Evolutionary conservation across 208 protist genomes (phyloP), one percentile per base, ranked within the genome.

Genomic region (Trypanosoma boissoni): DNA sequence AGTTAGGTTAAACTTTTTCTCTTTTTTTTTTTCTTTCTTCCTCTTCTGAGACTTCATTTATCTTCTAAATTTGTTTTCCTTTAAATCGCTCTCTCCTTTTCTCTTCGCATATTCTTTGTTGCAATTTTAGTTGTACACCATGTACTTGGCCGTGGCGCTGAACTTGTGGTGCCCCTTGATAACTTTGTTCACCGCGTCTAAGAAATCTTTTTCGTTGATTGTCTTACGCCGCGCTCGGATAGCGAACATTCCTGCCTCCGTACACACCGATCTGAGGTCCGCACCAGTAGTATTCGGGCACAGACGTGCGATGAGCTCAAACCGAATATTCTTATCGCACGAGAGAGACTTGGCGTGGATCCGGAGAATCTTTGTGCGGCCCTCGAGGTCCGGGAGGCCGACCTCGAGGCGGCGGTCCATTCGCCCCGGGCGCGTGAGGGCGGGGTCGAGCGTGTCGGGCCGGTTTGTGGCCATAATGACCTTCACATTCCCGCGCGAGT

Each of bases 401-500:
- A 99, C 99, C 74, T 99, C 98, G 6, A 99, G 84, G 69, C 99
- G 99, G 28, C 99, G 78, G 72, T 99, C 99, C 72, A 99, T 91
- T 57, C 99, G 86, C 23, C 99, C 99, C 5, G 99, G 99, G 7
- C 99, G 90, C n/a, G 98, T 88, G 28, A 99, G 87, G 1, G 99
- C 99, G 24, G 98, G 98, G 78, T 99, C 99, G 14, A 99, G 87
- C 5, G 98, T 99, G 75, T 99, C 99, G 0, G 99, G 98, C n/a
- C 98, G 83, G 83, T 99, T 99, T 39, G 99, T 99, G 3, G 99
- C 99, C 99, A 99, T 99, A n/a, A 99, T 88, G 4, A 99, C 98
- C 74, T 99, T 99, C 65, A 99, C 96, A 72, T 99, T 99, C 24
- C 98, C 98, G 34, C 97, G 88, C 3, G 98, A 86, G 58, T 99